These are phyloP conservation scores for Nitzschia palea DNA, from an alignment of 108 stramenopile genomes.

Conservation along the genomic window DNA sequence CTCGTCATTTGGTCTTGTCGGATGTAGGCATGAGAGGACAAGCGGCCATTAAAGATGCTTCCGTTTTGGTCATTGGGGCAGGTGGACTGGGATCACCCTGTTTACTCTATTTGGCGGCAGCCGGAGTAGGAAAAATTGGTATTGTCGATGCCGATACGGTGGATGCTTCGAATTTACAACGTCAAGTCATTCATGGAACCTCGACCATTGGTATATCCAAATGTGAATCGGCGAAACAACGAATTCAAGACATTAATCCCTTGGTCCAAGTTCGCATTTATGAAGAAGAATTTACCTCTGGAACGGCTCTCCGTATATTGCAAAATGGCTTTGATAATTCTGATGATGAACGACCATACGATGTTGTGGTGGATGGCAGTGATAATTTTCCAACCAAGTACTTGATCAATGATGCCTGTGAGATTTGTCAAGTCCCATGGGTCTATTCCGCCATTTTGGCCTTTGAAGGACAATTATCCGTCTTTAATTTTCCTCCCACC, in stretches of 20 bases:
- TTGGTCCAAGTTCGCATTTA: constrained; percentile 65
- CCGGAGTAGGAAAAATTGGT: constrained; percentile 88
- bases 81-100: constrained; percentile 94
- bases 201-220: constrained; percentile 79
- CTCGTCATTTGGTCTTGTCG: constrained; percentile 87
- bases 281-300: constrained; percentile 79
- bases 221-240: constrained; percentile 70
- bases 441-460: constrained; percentile 93
- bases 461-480: constrained; percentile 91
- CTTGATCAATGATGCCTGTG: constrained; percentile 93
- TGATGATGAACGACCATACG: constrained; percentile 40
- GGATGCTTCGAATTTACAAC: constrained; percentile 93
- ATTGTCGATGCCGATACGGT: constrained; percentile 94
- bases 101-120: constrained; percentile 85
- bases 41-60: constrained; percentile 64
- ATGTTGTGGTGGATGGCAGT: constrained; percentile 90
- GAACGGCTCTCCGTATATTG: constrained; percentile 66
- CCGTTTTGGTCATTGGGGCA: constrained; percentile 91
- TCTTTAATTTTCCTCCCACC: constrained; percentile 65
- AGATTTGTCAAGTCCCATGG: constrained; percentile 75
- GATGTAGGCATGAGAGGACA: constrained; percentile 85
- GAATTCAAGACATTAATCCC: constrained; percentile 86
- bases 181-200: constrained; percentile 93
- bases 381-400: constrained; percentile 98
- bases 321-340: constrained; percentile 60